A percentile compares a stretch with the other conserved stretches of the same genome.
Evolutionary conservation across 192 early-diverging fungal species (phyloP).

Genomic region (Coemansia sp.): DNA sequence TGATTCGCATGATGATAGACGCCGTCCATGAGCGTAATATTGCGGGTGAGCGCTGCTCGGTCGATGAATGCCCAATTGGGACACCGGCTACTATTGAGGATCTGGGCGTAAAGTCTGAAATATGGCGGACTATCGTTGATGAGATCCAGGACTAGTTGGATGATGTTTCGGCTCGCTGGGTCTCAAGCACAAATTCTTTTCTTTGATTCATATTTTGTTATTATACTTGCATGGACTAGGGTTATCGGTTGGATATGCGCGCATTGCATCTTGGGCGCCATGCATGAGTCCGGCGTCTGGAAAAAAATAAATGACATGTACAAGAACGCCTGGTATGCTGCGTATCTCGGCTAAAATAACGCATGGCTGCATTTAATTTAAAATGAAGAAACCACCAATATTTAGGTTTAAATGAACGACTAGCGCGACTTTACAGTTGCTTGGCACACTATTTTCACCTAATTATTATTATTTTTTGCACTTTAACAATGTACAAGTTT

Average conservation of each 20-base stretch:
- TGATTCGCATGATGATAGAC: slow-evolving; percentile 70
- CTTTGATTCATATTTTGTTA: background rate
- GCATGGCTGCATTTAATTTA: background rate
- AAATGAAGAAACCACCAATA: background rate
- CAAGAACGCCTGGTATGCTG: background rate
- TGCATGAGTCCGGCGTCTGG: background rate
- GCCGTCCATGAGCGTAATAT: slow-evolving; percentile 56
- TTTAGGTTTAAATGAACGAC: background rate
- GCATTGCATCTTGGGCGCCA: background rate
- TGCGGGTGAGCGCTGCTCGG: background rate
- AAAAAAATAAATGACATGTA: background rate
- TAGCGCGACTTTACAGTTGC: background rate
- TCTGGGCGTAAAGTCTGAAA: slow-evolving; percentile 55
- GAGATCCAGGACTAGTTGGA: background rate
- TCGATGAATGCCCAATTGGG: slow-evolving; percentile 39
- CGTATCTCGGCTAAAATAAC: background rate
- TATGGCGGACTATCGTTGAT: slow-evolving; percentile 30
- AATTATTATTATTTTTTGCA: background rate
- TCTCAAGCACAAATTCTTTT: background rate
- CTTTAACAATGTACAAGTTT: slow-evolving; percentile 2
- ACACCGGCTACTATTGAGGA: slow-evolving; percentile 86
- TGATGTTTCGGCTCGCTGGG: background rate
- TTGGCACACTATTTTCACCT: background rate
- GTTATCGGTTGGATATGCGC: too few relatives aligned
- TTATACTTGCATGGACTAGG: background rate